phyloP scores from a whole-genome alignment of 495 filamentous ascomycete genomes.

The Venustampulla echinocandica region DNA sequence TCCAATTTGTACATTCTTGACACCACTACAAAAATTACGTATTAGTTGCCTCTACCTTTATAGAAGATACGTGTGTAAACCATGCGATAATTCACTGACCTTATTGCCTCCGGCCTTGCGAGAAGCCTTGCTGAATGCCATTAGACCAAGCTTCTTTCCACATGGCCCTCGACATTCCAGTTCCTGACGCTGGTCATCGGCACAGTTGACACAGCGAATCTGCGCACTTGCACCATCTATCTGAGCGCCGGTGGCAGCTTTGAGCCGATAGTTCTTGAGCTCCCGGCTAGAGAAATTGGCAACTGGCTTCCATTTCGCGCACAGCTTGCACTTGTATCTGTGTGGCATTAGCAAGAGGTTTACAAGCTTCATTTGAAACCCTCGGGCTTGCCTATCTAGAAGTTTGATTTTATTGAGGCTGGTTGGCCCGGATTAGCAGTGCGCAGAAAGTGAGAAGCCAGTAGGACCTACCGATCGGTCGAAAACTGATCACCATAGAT shows the following conservation, averaged over 20 bases:
- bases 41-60: neutral
- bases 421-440: too few species aligned
- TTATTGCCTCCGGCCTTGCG: conserved; percentile 36
- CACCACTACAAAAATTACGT: conserved; percentile 36
- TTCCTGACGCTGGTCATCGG: conserved; percentile 26
- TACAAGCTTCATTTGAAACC: neutral
- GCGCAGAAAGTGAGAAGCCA: too few species aligned
- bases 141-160: conserved; percentile 32
- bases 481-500: too few species aligned
- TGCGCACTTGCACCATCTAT: conserved; percentile 9
- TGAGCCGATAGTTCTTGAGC: neutral
- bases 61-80: too few species aligned
- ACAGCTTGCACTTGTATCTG: conserved; percentile 3
- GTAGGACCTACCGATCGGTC: too few species aligned
- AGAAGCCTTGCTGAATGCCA: conserved; percentile 50
- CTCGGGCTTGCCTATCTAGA: neutral
- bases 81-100: too few species aligned
- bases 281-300: neutral
- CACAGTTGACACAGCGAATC: conserved; percentile 10
- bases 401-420: neutral
- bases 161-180: conserved; percentile 37
- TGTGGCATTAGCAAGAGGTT: neutral
- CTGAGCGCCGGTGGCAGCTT: neutral
- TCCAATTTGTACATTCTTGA: conserved; percentile 44
- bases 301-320: neutral